Base-by-base conservation (phyloP, 2,329 filamentous ascomycete species). In the Alternaria postmessia region DNA sequence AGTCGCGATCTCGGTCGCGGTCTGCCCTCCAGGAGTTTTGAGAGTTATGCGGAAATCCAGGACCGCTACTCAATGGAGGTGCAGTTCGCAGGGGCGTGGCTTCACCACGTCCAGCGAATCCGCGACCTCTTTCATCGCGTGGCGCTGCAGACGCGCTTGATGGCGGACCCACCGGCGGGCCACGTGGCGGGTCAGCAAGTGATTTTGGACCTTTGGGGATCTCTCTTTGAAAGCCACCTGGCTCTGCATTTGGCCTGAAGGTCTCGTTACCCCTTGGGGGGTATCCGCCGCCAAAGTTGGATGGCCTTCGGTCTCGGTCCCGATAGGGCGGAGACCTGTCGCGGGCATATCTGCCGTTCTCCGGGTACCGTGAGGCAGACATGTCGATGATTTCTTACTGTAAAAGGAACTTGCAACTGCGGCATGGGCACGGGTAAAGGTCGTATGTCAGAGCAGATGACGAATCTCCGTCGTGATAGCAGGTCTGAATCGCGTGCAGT, bases 121-220 rank as follows among this genome's bases (percentile, higher is more conserved):
- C 88, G 58, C 88, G 85, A 43, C 89, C 89, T 58, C 75, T 85
- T 14, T 69, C 72, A 48, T 77, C 75, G 32, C 91, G 86, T 14
- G 88, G 89, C 30, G 77, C 78, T 53, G 77, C 71, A 46, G 78
- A 75, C 18, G 73, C 64, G 28, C 72, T 68, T 38, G 73, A 64
- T 5, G 72, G 67, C 6, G 68, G 68, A 26, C 72, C 76, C 11
- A 74, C 61, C 51, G 75, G 70, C 39, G 78, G 75, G n/a, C 75
- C 74, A 53, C 81, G 77, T 49, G 79, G 73, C 16, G 86, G 30
- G 87, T 94, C 91, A 61, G 91, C 86, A 58, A 93, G 81, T 77
- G 91, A 92, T 77, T 94, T 93, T 11, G 93, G 93, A 0, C 91
- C 93, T 57, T 93, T 86, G 3, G 93, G 93, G 2, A 91, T 89